Evolutionary conservation across 805 yeast genomes (phyloP).

Genomic region (Sporopachydermia lactativora): DNA sequence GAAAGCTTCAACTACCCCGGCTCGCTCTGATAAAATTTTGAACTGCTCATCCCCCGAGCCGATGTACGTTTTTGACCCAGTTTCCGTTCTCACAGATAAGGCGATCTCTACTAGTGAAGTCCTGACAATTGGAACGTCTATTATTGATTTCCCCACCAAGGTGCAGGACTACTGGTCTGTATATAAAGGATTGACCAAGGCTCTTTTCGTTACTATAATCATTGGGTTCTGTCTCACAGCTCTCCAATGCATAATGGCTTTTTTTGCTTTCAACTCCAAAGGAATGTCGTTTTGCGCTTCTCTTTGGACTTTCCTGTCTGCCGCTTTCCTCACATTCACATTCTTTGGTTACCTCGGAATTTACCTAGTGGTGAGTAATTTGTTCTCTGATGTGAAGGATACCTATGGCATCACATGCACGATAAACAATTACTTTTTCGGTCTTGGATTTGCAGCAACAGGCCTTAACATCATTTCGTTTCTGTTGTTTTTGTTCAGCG

Average conservation of each 20-base stretch:
- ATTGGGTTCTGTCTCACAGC: slow-evolving; percentile 32
- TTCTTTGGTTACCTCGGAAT: slow-evolving; percentile 52
- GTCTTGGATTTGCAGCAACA: slow-evolving; percentile 49
- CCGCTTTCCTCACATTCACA: slow-evolving; percentile 21
- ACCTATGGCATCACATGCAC: slow-evolving; percentile 41
- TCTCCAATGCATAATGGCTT: slow-evolving; percentile 28
- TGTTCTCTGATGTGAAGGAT: slow-evolving; percentile 33
- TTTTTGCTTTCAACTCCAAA: slow-evolving; percentile 32
- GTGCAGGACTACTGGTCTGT: slow-evolving; percentile 31
- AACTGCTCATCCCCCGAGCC: slow-evolving; percentile 42
- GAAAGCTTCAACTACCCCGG: slow-evolving; percentile 10
- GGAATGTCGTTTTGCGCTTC: slow-evolving; percentile 31
- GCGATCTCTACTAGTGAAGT: slow-evolving; percentile 12
- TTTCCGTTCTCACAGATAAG: slow-evolving; percentile 18
- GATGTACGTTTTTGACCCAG: slow-evolving; percentile 44
- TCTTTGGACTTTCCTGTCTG: slow-evolving; percentile 25
- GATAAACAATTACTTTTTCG: slow-evolving; percentile 37
- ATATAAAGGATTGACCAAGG: slow-evolving; percentile 34
- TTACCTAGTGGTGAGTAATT: slow-evolving; percentile 32
- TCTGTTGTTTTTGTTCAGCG: slow-evolving; percentile 27
- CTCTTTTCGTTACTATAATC: slow-evolving; percentile 43
- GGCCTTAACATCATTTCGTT: slow-evolving; percentile 30
- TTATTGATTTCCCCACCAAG: slow-evolving; percentile 38
- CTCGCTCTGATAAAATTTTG: slow-evolving; percentile 20
- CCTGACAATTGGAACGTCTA: slow-evolving; percentile 9